These are phyloP conservation scores for Citrus hindsii DNA, from an alignment of 345 rosid species.

Conservation along the genomic window DNA sequence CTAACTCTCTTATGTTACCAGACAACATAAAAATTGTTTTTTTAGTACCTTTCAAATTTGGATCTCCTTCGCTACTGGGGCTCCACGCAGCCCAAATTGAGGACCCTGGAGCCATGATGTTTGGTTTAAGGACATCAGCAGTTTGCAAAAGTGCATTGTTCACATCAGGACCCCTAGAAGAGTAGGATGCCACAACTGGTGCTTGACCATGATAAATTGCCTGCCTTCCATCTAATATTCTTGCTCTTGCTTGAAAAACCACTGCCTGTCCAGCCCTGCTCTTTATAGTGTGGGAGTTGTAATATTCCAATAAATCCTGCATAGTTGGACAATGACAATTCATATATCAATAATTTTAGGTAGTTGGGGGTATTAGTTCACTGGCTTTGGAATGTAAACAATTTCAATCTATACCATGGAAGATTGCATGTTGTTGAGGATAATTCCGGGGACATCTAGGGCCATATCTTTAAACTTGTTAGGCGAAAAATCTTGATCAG, in stretches of 20 bases:
- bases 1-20: not conserved
- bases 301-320: conserved; percentile 48
- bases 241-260: conserved; percentile 35
- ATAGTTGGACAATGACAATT: not conserved
- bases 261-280: conserved; percentile 27
- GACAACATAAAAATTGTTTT: not conserved
- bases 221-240: conserved; percentile 42
- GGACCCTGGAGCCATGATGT: conserved; percentile 51
- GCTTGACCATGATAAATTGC: conserved; percentile 34
- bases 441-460: conserved; percentile 34
- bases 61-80: conserved; percentile 40
- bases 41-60: conserved; percentile 28
- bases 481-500: conserved; percentile 31
- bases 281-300: conserved; percentile 34
- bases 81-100: conserved; percentile 58
- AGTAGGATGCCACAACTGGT: conserved; percentile 47
- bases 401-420: conserved; percentile 27
- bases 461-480: conserved; percentile 36
- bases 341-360: not conserved
- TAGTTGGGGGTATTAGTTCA: not conserved
- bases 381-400: not conserved
- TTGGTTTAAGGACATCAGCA: conserved; percentile 50
- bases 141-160: conserved; percentile 41
- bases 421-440: conserved; percentile 38
- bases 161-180: conserved; percentile 51